phyloP scores from a whole-genome alignment of 2,329 filamentous ascomycete genomes.

The Aciculosporium take region DNA sequence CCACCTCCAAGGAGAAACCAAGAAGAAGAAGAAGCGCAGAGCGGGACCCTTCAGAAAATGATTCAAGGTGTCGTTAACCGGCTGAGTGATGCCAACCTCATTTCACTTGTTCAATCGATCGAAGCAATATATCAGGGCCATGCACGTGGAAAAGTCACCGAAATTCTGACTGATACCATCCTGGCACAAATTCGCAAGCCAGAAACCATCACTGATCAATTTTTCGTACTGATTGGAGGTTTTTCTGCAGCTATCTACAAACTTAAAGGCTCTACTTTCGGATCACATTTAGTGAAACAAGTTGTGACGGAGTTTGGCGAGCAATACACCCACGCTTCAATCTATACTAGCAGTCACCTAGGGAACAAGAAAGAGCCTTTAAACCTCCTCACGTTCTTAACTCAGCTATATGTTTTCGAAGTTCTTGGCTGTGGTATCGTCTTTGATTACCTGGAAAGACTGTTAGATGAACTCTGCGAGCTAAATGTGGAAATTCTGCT shows the following conservation, averaged over 20 bases:
- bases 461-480: slow-evolving; percentile 64
- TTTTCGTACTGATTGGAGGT: slow-evolving; percentile 78
- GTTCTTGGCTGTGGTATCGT: slow-evolving; percentile 69
- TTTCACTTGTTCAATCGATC: slow-evolving; percentile 70
- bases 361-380: slow-evolving; percentile 27
- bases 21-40: slow-evolving; percentile 49
- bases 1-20: slow-evolving; percentile 60
- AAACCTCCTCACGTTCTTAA: slow-evolving; percentile 70
- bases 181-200: slow-evolving; percentile 68
- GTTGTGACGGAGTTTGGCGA: slow-evolving; percentile 62
- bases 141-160: slow-evolving; percentile 77
- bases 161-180: slow-evolving; percentile 62
- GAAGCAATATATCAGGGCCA: slow-evolving; percentile 73
- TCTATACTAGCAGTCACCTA: slow-evolving; percentile 25
- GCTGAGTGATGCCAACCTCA: slow-evolving; percentile 77
- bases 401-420: slow-evolving; percentile 85
- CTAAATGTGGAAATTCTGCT: slow-evolving; percentile 79
- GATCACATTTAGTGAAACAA: slow-evolving; percentile 69
- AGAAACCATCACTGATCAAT: slow-evolving; percentile 69
- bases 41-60: slow-evolving; percentile 58
- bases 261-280: slow-evolving; percentile 75
- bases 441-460: slow-evolving; percentile 78
- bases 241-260: slow-evolving; percentile 84
- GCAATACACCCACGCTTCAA: slow-evolving; percentile 38
- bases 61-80: slow-evolving; percentile 84